These are phyloP conservation scores for Diospyros kaki DNA, from an alignment of 148 eudicot species.

Conservation along the genomic window DNA sequence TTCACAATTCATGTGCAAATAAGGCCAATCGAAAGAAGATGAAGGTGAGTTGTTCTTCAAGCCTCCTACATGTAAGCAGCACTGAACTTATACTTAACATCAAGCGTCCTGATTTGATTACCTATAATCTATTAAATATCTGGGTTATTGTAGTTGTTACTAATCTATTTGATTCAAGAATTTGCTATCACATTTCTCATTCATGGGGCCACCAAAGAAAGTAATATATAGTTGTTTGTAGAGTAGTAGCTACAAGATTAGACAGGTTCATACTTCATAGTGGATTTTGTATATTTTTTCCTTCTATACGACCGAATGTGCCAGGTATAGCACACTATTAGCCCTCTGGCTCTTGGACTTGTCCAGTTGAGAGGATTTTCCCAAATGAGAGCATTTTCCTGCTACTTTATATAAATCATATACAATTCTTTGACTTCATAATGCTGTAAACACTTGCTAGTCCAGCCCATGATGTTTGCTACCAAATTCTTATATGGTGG, in stretches of 20 bases:
- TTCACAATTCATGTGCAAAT: slow-evolving; percentile 24
- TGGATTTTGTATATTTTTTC: neutral
- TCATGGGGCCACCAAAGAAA: too few relatives aligned
- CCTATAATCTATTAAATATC: neutral
- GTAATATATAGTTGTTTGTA: too few relatives aligned
- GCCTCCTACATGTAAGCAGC: neutral
- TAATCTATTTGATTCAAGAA: neutral
- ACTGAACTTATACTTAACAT: neutral
- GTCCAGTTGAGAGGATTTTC: neutral
- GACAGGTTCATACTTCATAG: neutral
- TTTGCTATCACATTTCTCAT: neutral
- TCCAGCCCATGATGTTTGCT: neutral
- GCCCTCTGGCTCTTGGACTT: neutral
- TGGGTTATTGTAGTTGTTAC: neutral
- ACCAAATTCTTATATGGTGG: neutral
- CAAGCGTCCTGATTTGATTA: neutral
- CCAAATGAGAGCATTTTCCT: neutral
- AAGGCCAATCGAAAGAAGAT: slow-evolving; percentile 49
- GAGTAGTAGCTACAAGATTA: too few relatives aligned
- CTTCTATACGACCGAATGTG: too few relatives aligned
- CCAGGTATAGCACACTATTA: neutral
- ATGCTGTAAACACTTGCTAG: neutral
- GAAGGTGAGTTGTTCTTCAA: slow-evolving; percentile 43
- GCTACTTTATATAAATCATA: neutral
- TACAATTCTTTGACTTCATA: neutral